Evolutionary conservation across 495 filamentous ascomycete species (phyloP), one percentile per base, ranked within the genome.

Genomic region (Penicillium pancosmium): DNA sequence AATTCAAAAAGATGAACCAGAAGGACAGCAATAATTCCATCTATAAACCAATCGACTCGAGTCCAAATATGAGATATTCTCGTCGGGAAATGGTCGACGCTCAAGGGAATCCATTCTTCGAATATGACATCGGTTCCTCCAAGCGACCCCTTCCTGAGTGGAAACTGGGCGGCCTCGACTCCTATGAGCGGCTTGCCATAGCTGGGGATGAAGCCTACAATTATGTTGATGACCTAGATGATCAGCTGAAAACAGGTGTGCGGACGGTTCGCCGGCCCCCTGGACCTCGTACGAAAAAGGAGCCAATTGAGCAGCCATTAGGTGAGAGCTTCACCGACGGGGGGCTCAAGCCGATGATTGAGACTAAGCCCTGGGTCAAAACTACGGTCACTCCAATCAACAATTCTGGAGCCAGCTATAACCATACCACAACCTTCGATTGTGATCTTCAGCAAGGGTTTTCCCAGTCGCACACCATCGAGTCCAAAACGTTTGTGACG

Each of bases 131-230:
- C 11, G 60, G 64, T 0, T 31, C 40, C 33, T 52, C 31, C 0
- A 33, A 51, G 7, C 54, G 46, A 3, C 38, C 59, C 6, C 9
- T 69, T 1, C 55, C 58, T 2, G 66, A 69, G 33, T 69, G 66
- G 64, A 58, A 48, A 15, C 47, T 69, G 18, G 66, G 66, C 15
- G 66, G 58, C 2, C 4, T 55, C 23, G 66, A 64, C 19, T 67
- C 56, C 7, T 69, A 62, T 43, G 66, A 69, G 27, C 59, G 66
- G 4, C 44, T 66, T 12, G 55, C 60, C 1, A 67, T 69, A 18
- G 36, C 58, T 11, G 52, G 64, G n/a, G 36, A 60, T 16, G 33
- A 33, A 0, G 66, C 66, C 5, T 66, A 62, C 47, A 50, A 56
- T 10, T 67, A 69, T 56, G 56, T 64, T 11, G 63, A 66, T 38